Evolutionary conservation across 371 early-diverging fungal species (phyloP), one percentile per base, ranked within the genome.

Genomic region (Globomyces sp.): DNA sequence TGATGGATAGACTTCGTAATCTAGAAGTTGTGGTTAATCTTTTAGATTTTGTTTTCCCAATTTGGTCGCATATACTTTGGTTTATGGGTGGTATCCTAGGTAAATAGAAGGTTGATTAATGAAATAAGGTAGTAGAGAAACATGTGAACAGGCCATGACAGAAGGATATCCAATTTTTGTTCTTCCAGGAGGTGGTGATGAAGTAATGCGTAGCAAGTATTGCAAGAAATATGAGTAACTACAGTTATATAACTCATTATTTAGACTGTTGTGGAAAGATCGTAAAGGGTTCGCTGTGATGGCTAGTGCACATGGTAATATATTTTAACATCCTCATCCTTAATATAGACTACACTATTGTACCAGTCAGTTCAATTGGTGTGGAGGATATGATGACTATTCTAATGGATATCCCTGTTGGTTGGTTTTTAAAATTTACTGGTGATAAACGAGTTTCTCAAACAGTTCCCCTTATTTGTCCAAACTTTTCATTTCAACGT

Each of bases 261-360:
- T 70, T 57, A 72, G 67, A 57, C 53, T 65, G 39, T 65, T 43
- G 73, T 72, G 71, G 79, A 74, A 58, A 69, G 70, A 71, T 65
- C 71, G 63, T 65, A 71, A 59, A 41, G 77, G 71, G 11, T 74
- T 74, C 51, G 65, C 61, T 2, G 46, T 44, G 36, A 36, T 72
- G 42, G 69, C 73, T 1, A 46, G 24, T 24, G 24, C 24, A 24
- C 24, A 24, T 24, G 24, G 24, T 24, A 24, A 24, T 24, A 24
- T 24, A 24, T 24, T 24, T 24, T 24, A 24, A 24, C 24, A 24
- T 24, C 24, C 24, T 24, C 24, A 24, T 24, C 24, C 55, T 64
- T n/a, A 57, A 69, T 34, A 65, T 70, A 40, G 70, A 64, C 8
- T 73, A 73, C 70, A 62, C 65, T 3, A 73, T 74, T 13, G 40